A percentile compares a stretch with the other conserved stretches of the same genome.
Conservation (phyloP, 139 green algal genomes). For the Nannochloris sp. region DNA sequence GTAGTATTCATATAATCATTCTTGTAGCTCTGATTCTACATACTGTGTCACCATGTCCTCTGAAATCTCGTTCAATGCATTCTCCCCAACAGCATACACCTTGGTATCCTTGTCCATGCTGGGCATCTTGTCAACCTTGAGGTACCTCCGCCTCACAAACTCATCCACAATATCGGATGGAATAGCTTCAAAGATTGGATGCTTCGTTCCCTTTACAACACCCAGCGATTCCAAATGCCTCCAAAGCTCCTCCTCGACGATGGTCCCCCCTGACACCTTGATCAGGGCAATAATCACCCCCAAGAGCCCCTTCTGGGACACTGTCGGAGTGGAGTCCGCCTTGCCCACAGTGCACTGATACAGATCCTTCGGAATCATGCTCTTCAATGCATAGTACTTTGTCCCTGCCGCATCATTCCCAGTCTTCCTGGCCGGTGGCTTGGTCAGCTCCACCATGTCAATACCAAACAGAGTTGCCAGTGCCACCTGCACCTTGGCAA, state of each 20-base stretch:
- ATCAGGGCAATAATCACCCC: slow-evolving; percentile 22
- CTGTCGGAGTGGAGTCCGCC: not conserved
- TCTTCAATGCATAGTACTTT: slow-evolving; percentile 28
- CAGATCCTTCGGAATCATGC: slow-evolving; percentile 10
- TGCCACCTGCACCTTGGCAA: slow-evolving; percentile 15
- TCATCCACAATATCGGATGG: slow-evolving; percentile 11
- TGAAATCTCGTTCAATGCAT: slow-evolving; percentile 1
- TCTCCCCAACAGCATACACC: slow-evolving; percentile 16
- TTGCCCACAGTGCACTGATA: not conserved
- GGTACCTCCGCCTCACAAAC: slow-evolving; percentile 14
- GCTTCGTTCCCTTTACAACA: not conserved
- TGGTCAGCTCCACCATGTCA: slow-evolving; percentile 13
- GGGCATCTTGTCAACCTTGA: slow-evolving; percentile 15
- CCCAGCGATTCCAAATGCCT: slow-evolving; percentile 20
- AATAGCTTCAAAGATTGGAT: slow-evolving; percentile 14
- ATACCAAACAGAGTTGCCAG: slow-evolving; percentile 18
- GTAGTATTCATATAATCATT: not conserved
- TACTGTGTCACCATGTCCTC: slow-evolving; percentile 8
- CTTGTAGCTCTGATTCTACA: slow-evolving; percentile 1
- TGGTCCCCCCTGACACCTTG: slow-evolving; percentile 15
- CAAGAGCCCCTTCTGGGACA: slow-evolving; percentile 10
- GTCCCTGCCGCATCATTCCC: not conserved
- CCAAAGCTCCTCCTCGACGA: slow-evolving; percentile 14
- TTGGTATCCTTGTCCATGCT: slow-evolving; percentile 6
- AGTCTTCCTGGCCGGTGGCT: slow-evolving; percentile 2